A percentile compares a stretch with the other conserved stretches of the same genome.
These are phyloP conservation scores for Penicillium egyptiacum DNA, from an alignment of 495 filamentous ascomycete species.

Conservation along the genomic window DNA sequence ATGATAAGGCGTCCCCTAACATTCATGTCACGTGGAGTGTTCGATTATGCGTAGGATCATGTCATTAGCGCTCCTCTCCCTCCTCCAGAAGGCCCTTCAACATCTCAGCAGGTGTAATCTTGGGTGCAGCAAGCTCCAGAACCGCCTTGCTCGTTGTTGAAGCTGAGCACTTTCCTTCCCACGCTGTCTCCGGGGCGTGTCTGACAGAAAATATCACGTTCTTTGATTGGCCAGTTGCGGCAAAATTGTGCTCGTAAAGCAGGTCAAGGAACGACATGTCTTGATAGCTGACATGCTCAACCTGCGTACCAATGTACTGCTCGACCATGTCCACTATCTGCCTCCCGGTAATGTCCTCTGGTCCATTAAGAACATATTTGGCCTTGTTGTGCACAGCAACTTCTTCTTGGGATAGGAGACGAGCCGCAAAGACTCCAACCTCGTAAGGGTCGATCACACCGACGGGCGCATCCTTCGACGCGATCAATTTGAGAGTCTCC, in stretches of 20 bases:
- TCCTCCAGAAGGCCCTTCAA: constrained; percentile 20
- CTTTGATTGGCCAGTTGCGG: constrained; percentile 19
- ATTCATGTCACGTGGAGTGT: no score
- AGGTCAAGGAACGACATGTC: constrained; percentile 37
- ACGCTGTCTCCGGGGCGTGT: constrained; percentile 18
- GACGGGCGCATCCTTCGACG: constrained; percentile 35
- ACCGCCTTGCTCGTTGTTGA: constrained; percentile 40
- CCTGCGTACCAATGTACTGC: constrained; percentile 35
- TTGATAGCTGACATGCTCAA: constrained; percentile 39
- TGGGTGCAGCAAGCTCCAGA: constrained; percentile 31
- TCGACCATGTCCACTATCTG: constrained; percentile 43
- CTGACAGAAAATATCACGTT: constrained; percentile 31
- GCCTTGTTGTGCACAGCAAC: constrained; percentile 35
- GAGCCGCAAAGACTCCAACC: constrained; percentile 41
- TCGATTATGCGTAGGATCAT: no score
- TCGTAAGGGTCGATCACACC: constrained; percentile 42
- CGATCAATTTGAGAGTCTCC: constrained; percentile 26
- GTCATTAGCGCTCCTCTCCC: no score
- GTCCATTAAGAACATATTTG: constrained; percentile 46
- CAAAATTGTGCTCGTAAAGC: constrained; percentile 18
- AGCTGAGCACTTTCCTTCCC: constrained; percentile 34
- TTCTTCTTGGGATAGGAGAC: constrained; percentile 38
- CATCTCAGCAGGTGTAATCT: constrained; percentile 23
- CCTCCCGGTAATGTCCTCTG: constrained; percentile 41
- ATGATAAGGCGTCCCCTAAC: no score